These are phyloP conservation scores for Euphorbia celastroides DNA, from an alignment of 441 rosid species.

Conservation along the genomic window DNA sequence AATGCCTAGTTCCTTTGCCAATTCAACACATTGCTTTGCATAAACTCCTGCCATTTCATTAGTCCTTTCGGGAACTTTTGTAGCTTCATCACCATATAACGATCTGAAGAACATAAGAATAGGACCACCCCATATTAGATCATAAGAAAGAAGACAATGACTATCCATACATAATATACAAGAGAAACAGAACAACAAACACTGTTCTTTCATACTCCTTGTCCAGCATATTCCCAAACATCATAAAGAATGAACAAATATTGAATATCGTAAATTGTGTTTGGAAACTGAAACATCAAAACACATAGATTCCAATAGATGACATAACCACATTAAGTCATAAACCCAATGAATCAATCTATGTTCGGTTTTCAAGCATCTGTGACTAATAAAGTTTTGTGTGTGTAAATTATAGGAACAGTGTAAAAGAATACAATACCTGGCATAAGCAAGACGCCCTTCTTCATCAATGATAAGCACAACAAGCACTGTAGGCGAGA, in stretches of 20 bases:
- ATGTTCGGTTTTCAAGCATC: neutral
- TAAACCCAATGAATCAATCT: no score
- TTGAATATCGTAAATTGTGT: neutral
- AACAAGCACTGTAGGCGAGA: conserved; percentile 57
- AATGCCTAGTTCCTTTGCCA: conserved; percentile 59
- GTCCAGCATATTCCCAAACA: neutral
- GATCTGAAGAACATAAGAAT: conserved; percentile 39
- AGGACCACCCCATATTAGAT: neutral
- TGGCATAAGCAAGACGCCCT: conserved; percentile 62
- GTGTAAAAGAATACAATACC: conserved; percentile 29
- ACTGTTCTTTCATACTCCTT: neutral
- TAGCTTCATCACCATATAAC: conserved; percentile 63
- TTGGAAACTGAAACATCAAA: conserved; percentile 4
- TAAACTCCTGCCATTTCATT: conserved; percentile 72
- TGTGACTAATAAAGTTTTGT: neutral
- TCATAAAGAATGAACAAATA: neutral
- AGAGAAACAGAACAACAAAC: neutral
- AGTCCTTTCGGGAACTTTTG: conserved; percentile 68
- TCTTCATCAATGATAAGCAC: conserved; percentile 74
- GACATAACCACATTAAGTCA: neutral
- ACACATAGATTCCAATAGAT: neutral
- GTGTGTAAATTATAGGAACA: neutral
- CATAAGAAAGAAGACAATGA: neutral
- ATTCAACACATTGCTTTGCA: conserved; percentile 59
- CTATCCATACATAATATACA: neutral